Percentiles rank a stretch among this genome's conserved stretches.
phyloP scores from a whole-genome alignment of 1,139 yeast genomes.

The Eremothecium gossypii region DNA sequence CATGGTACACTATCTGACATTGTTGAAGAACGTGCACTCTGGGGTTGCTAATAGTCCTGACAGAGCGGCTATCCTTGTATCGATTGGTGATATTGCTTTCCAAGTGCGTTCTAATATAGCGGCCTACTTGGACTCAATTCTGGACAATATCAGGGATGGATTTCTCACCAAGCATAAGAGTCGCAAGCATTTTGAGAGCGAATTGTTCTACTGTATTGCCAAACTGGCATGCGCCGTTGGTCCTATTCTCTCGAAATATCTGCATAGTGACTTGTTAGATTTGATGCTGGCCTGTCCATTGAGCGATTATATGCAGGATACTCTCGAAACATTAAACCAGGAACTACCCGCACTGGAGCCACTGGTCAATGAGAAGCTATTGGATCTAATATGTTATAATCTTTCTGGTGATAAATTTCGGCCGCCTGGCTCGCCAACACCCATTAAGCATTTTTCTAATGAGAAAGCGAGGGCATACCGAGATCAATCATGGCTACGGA shows the following conservation, averaged over 20 bases:
- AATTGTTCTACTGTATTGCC: conserved; percentile 82
- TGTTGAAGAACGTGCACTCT: conserved; percentile 56
- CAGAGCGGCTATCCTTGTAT: conserved; percentile 64
- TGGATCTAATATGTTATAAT: conserved; percentile 68
- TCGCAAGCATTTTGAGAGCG: conserved; percentile 71
- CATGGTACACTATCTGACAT: conserved; percentile 66
- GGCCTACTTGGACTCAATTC: conserved; percentile 76
- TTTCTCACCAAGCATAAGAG: conserved; percentile 58
- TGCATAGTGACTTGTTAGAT: conserved; percentile 73
- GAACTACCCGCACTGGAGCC: conserved; percentile 76
- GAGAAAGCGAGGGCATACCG: conserved; percentile 69
- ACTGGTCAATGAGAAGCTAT: conserved; percentile 58
- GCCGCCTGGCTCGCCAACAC: conserved; percentile 84
- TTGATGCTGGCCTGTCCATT: conserved; percentile 76
- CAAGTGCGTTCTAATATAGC: conserved; percentile 85
- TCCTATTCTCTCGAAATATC: conserved; percentile 85
- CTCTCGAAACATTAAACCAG: conserved; percentile 55
- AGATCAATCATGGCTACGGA: conserved; percentile 60
- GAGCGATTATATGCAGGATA: conserved; percentile 69
- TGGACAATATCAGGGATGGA: conserved; percentile 78
- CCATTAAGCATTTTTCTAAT: conserved; percentile 46
- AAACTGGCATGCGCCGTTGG: conserved; percentile 85
- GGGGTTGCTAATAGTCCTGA: conserved; percentile 35
- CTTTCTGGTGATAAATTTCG: conserved; percentile 73
- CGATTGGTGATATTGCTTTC: conserved; percentile 77